Base-by-base conservation (phyloP, 2,329 filamentous ascomycete species). In the Calonectria pauciramosa region DNA sequence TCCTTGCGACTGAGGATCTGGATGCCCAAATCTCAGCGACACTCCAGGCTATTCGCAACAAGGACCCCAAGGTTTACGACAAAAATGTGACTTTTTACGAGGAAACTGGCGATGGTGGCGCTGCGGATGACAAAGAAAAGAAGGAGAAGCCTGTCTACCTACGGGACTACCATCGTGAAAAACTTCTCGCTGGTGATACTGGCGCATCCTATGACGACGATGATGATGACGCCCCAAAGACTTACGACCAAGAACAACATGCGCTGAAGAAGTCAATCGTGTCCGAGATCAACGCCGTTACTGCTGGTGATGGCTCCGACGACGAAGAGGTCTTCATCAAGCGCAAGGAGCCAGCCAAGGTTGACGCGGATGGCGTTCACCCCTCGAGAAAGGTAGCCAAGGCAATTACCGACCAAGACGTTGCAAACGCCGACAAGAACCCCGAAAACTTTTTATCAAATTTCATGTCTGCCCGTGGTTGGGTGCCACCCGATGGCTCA, bases 401-500 rank as follows among this genome's bases (percentile, higher is more conserved):
- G 54, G 89, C 89, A 77, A 84, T 89, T 65, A 85, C 89, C 30
- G 88, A 95, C 70, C 81, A 91, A 16, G 94, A 97, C 80, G 88
- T 98, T 54, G 89, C 92, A 63, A 90, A 91, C 73, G 96, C 97
- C 47, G 94, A 98, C 81, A 94, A 95, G 84, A 93, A 99, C 82
- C 97, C 96, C 0, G 96, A 99, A 82, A 94, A 91, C 0, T 99
- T 95, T 84, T 88, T 99, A n/a, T 96, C 95, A 70, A 98, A 98
- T 84, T 99, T 98, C 86, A 92, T 99, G 91, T 91, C 94, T n/a
- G 91, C 96, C 10, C 93, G 96, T 73, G 96, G 96, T 20, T 99
- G 97, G 97, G 91, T 96, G 9, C 92, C 94, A 0, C 90, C 91
- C 13, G 91, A 91, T 68, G 89, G 88, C 52, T 89, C 91, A 28